Percentiles rank a stretch among this genome's conserved stretches.
These are phyloP conservation scores for Plasmodium vinckei DNA, from an alignment of 169 alveolate species.

Conservation along the genomic window DNA sequence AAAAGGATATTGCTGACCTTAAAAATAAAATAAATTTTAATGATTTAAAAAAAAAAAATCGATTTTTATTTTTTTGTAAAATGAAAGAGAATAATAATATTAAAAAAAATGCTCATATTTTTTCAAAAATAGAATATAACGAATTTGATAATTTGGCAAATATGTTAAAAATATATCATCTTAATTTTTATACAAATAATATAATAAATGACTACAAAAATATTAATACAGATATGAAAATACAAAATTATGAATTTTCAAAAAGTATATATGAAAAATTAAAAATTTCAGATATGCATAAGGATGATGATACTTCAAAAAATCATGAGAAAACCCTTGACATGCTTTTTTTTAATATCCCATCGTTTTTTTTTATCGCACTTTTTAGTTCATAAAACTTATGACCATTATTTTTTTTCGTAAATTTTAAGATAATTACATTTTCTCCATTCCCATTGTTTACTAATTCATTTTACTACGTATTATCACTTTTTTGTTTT, in stretches of 20 bases:
- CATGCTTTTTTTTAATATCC: conserved; percentile 35
- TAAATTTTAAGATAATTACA: neutral
- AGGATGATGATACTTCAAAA: conserved; percentile 4
- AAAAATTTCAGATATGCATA: conserved; percentile 31
- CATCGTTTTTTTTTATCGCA: conserved; percentile 47
- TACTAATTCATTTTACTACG: too few species aligned
- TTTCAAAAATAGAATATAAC: conserved; percentile 26
- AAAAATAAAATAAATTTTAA: conserved; percentile 59
- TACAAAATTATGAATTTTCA: conserved; percentile 24
- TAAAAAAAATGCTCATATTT: conserved; percentile 14
- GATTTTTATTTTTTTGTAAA: conserved; percentile 71
- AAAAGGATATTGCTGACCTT: conserved; percentile 38
- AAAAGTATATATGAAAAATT: conserved; percentile 38
- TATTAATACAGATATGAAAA: conserved; percentile 45
- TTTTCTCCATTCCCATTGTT: too few species aligned
- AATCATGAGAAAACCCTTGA: neutral
- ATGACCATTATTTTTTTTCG: neutral
- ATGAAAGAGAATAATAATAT: conserved; percentile 30
- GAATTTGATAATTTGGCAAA: conserved; percentile 52
- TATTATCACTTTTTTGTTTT: too few species aligned
- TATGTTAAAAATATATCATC: conserved; percentile 25
- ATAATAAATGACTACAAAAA: conserved; percentile 37
- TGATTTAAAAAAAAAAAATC: conserved; percentile 62
- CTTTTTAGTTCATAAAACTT: conserved; percentile 36
- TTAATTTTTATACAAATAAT: conserved; percentile 44